Evolutionary conservation across 1,284 basidiomycete species (phyloP).

Genomic region (Cryptococcus amylolentus): DNA sequence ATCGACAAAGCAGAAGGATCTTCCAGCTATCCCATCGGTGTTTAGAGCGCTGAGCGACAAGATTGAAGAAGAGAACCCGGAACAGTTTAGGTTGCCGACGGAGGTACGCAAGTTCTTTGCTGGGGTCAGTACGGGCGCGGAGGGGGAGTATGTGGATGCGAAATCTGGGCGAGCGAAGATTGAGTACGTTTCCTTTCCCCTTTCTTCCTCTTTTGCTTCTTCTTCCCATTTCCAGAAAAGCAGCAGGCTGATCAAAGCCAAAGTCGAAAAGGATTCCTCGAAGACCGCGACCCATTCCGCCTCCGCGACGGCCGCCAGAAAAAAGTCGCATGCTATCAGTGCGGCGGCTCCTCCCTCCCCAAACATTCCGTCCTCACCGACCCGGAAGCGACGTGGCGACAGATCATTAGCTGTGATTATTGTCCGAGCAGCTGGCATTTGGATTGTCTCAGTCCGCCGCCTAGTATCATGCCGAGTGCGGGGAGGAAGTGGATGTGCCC

Average conservation of each 20-base stretch:
- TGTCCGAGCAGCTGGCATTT: constrained; percentile 95
- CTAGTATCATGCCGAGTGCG: constrained; percentile 77
- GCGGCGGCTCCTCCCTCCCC: constrained; percentile 68
- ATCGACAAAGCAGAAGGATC: constrained; percentile 22
- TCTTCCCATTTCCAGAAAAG: neutral
- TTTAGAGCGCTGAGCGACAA: constrained; percentile 35
- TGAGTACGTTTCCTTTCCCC: constrained; percentile 43
- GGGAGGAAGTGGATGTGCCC: constrained; percentile 99
- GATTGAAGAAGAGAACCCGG: constrained; percentile 50
- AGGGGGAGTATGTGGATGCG: constrained; percentile 74
- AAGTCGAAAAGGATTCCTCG: constrained; percentile 81
- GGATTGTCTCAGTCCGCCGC: constrained; percentile 89
- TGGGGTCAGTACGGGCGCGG: constrained; percentile 64
- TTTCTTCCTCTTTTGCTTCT: neutral
- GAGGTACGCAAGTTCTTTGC: constrained; percentile 84
- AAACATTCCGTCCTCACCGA: constrained; percentile 32
- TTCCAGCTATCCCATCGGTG: constrained; percentile 29
- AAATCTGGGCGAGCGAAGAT: constrained; percentile 75
- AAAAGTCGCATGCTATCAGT: constrained; percentile 82
- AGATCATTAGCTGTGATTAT: constrained; percentile 90
- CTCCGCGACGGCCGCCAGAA: constrained; percentile 79
- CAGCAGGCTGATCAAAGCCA: neutral
- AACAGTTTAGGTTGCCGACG: constrained; percentile 79
- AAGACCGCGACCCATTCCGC: constrained; percentile 85
- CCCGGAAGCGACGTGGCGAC: constrained; percentile 46